Base-by-base conservation (phyloP, 441 rosid species). In the Mallotus repandus region DNA sequence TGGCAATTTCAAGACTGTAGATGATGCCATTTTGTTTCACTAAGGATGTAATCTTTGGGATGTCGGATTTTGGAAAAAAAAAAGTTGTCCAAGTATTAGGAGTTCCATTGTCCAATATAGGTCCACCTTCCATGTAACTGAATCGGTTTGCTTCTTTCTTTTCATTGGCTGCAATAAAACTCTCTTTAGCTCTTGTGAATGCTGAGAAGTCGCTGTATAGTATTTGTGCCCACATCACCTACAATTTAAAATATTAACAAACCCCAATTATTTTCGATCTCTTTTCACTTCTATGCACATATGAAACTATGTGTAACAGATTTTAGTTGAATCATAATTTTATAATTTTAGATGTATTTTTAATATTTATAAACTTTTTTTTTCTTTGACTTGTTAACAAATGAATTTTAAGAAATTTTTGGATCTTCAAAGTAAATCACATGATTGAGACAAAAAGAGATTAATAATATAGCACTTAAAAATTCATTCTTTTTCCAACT, bases 171-270 rank as follows among this genome's bases (percentile, higher is more conserved):
- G 97, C 82, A 74, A 91, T 86, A 72, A 91, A 76, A 54, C 77
- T 80, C 61, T 93, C 99, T 78, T 95, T 92, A 71, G 89, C 99
- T 73, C 71, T 77, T 5, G 85, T 87, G 74, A 91, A 93, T 10
- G 69, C 73, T 49, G 86, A 76, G 89, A 95, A 91, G 81, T 93
- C 86, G 45, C 81, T 85, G 79, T 95, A 95, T 29, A 95, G 87
- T 84, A 89, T 69, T 68, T 93, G 81, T 25, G 80, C 71, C 99
- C 96, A 93, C 74, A 84, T 86, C 13, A 85, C 98, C 98, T 95
- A 63, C 50, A 21, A 22, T 38, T 4, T 38, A 38, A 38, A 38
- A 38, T 29, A 29, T 29, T 29, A 29, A 29, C 32, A 38, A 38
- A 38, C 5, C 5, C 41, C 2, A 38, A 6, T 38, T 38, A 4